Evolutionary conservation across 768 basidiomycete genomes (phyloP).

Genomic region (Tricholoma sp.): DNA sequence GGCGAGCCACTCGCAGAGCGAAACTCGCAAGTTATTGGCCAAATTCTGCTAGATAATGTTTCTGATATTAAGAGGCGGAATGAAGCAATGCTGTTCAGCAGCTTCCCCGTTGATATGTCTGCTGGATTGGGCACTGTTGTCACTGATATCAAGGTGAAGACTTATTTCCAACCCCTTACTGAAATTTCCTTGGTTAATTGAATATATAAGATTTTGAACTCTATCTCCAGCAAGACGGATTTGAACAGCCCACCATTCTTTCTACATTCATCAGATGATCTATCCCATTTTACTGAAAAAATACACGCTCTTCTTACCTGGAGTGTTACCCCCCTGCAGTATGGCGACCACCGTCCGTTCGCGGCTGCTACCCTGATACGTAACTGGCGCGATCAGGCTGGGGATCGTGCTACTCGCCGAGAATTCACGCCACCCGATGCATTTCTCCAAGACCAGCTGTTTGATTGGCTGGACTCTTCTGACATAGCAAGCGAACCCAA

Average conservation of each 20-base stretch:
- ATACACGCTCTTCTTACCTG: slow-evolving; percentile 74
- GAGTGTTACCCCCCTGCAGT: slow-evolving; percentile 77
- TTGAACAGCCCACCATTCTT: slow-evolving; percentile 58
- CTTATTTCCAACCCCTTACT: background rate
- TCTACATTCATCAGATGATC: slow-evolving; percentile 35
- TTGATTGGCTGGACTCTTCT: slow-evolving; percentile 75
- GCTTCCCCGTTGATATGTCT: slow-evolving; percentile 56
- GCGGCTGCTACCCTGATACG: slow-evolving; percentile 67
- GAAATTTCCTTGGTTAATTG: slow-evolving; percentile 3
- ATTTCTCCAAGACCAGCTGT: slow-evolving; percentile 69
- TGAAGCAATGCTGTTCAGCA: slow-evolving; percentile 73
- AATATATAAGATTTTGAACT: slow-evolving; percentile 60
- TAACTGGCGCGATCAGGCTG: slow-evolving; percentile 55
- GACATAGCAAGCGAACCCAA: slow-evolving; percentile 51
- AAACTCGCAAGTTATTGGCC: slow-evolving; percentile 38
- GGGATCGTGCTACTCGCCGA: slow-evolving; percentile 58
- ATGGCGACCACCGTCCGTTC: slow-evolving; percentile 76
- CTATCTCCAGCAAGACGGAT: slow-evolving; percentile 63
- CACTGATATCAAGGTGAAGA: slow-evolving; percentile 42
- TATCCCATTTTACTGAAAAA: slow-evolving; percentile 54
- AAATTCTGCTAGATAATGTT: slow-evolving; percentile 51
- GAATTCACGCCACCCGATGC: slow-evolving; percentile 56
- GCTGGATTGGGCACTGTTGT: slow-evolving; percentile 60
- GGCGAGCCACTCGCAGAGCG: slow-evolving; percentile 32
- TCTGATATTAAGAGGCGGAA: slow-evolving; percentile 73